A percentile compares a stretch with the other conserved stretches of the same genome.
Evolutionary conservation across 352 stramenopile genomes (phyloP).

Genomic region (Globisporangium emineosum): DNA sequence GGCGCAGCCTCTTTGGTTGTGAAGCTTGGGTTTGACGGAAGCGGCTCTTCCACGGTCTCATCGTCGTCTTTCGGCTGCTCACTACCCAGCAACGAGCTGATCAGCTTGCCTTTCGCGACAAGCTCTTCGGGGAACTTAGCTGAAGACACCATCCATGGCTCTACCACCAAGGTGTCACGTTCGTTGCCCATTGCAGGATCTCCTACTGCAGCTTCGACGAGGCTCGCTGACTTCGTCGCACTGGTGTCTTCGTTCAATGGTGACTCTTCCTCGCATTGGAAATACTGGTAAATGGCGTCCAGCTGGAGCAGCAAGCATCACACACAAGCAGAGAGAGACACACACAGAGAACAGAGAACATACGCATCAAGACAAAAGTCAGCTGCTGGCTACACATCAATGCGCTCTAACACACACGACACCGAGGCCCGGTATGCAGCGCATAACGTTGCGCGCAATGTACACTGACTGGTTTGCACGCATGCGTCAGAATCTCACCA

Average conservation of each 20-base stretch:
- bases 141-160: conserved; percentile 10
- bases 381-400: too few relatives aligned
- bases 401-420: neutral
- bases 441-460: too few relatives aligned
- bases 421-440: too few relatives aligned
- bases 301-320: conserved; percentile 6
- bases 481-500: conserved; percentile 27
- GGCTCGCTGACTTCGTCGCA: neutral
- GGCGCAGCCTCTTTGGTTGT: conserved; percentile 7
- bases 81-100: conserved; percentile 26
- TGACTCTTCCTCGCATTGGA: conserved; percentile 3
- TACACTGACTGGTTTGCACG: neutral
- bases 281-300: conserved; percentile 18
- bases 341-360: neutral
- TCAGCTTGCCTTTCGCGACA: conserved; percentile 18
- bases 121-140: conserved; percentile 27
- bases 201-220: neutral
- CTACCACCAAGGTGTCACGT: conserved; percentile 12
- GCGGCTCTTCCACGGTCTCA: neutral
- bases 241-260: neutral
- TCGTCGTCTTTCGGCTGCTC: neutral
- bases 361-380: neutral
- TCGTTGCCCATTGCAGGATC: neutral
- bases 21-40: conserved; percentile 1
- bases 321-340: neutral